phyloP scores from a whole-genome alignment of 208 protist species.

The Leishmania martiniquensis region DNA sequence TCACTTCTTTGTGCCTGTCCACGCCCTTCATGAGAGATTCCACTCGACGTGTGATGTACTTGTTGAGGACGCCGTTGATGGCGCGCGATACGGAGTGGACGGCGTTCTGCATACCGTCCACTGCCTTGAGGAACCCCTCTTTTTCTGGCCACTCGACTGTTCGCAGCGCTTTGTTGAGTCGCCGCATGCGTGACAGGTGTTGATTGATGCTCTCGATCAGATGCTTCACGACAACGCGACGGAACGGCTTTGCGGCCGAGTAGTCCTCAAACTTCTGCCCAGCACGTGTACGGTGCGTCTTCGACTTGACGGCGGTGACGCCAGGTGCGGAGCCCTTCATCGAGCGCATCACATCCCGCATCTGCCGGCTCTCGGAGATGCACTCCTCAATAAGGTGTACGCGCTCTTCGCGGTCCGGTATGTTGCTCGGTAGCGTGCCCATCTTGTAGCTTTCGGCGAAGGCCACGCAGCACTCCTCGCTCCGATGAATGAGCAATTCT shows the following conservation, averaged over 20 bases:
- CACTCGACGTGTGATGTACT: constrained; percentile 77
- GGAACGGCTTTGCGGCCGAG: constrained; percentile 86
- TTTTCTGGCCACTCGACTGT: constrained; percentile 86
- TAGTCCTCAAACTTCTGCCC: constrained; percentile 91
- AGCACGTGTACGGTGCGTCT: constrained; percentile 65
- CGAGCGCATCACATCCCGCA: constrained; percentile 79
- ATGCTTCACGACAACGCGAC: constrained; percentile 69
- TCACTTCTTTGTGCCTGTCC: constrained; percentile 75
- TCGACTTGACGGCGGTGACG: constrained; percentile 79
- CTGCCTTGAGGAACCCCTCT: constrained; percentile 54
- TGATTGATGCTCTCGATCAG: constrained; percentile 57
- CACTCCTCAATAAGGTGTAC: constrained; percentile 76
- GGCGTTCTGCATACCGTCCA: constrained; percentile 57
- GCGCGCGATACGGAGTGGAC: constrained; percentile 45
- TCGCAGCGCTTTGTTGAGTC: constrained; percentile 70
- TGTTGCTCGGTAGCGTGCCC: constrained; percentile 59
- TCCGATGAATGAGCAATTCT: constrained; percentile 55
- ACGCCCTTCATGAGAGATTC: constrained; percentile 71
- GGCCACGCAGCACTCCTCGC: constrained; percentile 64
- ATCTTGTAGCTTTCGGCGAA: constrained; percentile 76
- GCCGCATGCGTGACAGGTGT: constrained; percentile 60
- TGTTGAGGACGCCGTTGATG: constrained; percentile 60
- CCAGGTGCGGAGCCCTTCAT: constrained; percentile 77
- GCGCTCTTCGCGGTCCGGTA: constrained; percentile 75
- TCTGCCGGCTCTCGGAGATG: constrained; percentile 78